Evolutionary conservation across 352 stramenopile genomes (phyloP).

Genomic region (Phytophthora pinifolia): DNA sequence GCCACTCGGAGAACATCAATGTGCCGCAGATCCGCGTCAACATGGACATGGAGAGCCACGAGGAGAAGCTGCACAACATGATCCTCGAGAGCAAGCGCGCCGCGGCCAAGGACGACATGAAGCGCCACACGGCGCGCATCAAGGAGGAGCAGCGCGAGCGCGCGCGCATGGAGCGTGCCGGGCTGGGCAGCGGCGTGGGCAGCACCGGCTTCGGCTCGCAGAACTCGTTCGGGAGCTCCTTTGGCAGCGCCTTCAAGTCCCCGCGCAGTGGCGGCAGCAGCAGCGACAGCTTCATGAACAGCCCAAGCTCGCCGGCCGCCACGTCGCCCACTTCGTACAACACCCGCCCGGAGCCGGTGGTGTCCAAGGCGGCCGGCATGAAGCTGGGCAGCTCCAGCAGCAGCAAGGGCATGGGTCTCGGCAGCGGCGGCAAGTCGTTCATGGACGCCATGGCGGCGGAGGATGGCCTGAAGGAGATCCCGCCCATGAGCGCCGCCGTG

Average conservation of each 20-base stretch:
- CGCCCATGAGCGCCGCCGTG: conserved; percentile 73
- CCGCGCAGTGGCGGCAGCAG: conserved; percentile 45
- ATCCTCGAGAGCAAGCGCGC: conserved; percentile 96
- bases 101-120: conserved; percentile 89
- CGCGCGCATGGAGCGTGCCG: conserved; percentile 71
- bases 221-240: conserved; percentile 72
- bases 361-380: conserved; percentile 68
- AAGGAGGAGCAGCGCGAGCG: conserved; percentile 88
- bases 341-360: conserved; percentile 41
- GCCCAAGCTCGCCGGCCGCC: conserved; percentile 32
- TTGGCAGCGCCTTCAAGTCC: conserved; percentile 70
- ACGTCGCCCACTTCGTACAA: conserved; percentile 76
- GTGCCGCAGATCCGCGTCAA: conserved; percentile 95
- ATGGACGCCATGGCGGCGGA: conserved; percentile 86
- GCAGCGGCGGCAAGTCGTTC: conserved; percentile 76
- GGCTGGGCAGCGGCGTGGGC: conserved; percentile 65
- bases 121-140: conserved; percentile 86
- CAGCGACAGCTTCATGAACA: conserved; percentile 44
- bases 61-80: conserved; percentile 99
- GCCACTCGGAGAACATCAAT: conserved; percentile 96
- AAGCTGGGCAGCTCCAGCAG: conserved; percentile 53
- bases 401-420: conserved; percentile 56
- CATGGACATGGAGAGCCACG: conserved; percentile 99
- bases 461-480: conserved; percentile 85
- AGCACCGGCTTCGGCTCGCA: conserved; percentile 68